Evolutionary conservation across 1,284 basidiomycete species (phyloP).

Genomic region (Tremellales sp.): DNA sequence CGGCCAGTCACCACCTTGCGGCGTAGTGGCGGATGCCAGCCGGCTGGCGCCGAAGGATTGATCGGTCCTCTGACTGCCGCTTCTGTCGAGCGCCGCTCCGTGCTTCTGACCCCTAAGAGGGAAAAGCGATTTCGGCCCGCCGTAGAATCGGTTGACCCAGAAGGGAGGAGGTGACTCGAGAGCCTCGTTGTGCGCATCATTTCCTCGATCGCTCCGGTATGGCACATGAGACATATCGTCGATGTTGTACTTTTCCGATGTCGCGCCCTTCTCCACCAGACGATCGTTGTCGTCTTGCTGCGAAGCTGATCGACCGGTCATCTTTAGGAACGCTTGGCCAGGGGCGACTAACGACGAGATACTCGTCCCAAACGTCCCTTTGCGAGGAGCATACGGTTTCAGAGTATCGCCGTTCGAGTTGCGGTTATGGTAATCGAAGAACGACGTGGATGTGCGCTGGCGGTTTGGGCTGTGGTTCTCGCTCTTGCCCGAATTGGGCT

Average conservation of each 20-base stretch:
- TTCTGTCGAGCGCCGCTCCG: conserved; percentile 21
- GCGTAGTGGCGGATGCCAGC: conserved; percentile 9
- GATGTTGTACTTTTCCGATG: conserved; percentile 25
- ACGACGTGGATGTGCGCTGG: conserved; percentile 13
- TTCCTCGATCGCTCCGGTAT: neutral
- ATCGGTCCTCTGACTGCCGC: conserved; percentile 18
- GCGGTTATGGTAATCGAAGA: conserved; percentile 16
- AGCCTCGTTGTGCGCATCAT: neutral
- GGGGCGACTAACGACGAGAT: conserved; percentile 29
- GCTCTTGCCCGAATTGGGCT: conserved; percentile 4
- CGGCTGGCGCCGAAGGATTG: conserved; percentile 25
- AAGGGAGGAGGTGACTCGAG: conserved; percentile 19
- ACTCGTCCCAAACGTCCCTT: conserved; percentile 23
- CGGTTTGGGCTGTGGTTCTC: conserved; percentile 3
- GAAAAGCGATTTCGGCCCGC: conserved; percentile 19
- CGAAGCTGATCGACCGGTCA: conserved; percentile 14
- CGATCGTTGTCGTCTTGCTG: conserved; percentile 2
- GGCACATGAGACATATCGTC: too few relatives aligned
- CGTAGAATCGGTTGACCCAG: conserved; percentile 33
- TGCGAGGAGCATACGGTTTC: conserved; percentile 16
- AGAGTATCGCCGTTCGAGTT: neutral
- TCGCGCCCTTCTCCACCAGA: conserved; percentile 13
- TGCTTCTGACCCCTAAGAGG: conserved; percentile 25
- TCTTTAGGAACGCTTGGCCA: conserved; percentile 30
- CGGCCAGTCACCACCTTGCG: conserved; percentile 13